These are phyloP conservation scores for Suillus tomentosus DNA, from an alignment of 768 basidiomycete genomes.

Conservation along the genomic window DNA sequence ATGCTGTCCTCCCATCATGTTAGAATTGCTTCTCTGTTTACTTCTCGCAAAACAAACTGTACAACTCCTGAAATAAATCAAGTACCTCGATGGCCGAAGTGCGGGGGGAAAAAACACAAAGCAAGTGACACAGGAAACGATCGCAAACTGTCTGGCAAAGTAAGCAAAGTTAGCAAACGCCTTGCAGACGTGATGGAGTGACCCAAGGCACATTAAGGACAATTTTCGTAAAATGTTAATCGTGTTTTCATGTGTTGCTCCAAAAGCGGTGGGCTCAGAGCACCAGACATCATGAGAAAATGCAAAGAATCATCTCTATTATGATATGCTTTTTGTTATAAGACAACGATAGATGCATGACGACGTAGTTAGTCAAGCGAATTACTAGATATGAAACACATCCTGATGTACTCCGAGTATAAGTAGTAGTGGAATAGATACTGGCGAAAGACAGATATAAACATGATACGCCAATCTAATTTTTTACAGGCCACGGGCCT, in stretches of 20 bases:
- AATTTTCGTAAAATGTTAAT: background rate
- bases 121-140: no score
- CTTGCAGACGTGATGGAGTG: no score
- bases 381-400: background rate
- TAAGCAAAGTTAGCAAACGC: no score
- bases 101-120: no score
- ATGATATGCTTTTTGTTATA: background rate
- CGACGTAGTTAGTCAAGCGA: background rate
- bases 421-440: background rate
- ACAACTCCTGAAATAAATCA: no score
- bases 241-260: background rate
- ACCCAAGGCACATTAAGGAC: no score
- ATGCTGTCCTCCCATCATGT: no score
- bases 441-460: background rate
- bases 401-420: background rate
- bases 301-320: background rate
- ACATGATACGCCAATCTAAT: background rate
- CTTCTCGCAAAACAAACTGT: no score
- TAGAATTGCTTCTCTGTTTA: no score
- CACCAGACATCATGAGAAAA: background rate
- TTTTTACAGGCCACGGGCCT: conserved; percentile 27
- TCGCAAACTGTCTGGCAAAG: no score
- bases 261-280: background rate
- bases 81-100: no score
- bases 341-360: background rate